Base-by-base conservation (phyloP, 495 filamentous ascomycete species). In the Penicillium coprophilum region DNA sequence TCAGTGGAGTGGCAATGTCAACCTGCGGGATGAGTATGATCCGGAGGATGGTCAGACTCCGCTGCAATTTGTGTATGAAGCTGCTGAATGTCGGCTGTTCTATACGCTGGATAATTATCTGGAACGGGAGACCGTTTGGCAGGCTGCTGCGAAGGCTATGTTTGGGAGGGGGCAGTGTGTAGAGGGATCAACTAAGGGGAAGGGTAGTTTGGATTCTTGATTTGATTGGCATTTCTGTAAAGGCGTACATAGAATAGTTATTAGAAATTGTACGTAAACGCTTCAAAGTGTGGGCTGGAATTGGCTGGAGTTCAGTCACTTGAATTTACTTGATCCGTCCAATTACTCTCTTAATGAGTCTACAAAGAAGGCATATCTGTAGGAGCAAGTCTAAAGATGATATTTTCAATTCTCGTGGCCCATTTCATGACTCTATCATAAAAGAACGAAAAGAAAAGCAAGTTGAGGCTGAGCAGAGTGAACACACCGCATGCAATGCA, bases 391-490 rank as follows among this genome's bases (percentile, higher is more conserved):
- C 50, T 41, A 44, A 40, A 56, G 10, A 46, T 53, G 34, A 60
- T 64, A 65, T 59, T 65, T 70, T 70, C 54, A 65, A 71, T 76
- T 73, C 63, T 69, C 73, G 69, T 75, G 68, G 72, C 69, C 64
- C 67, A 68, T 69, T 67, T 75, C 68, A 68, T 76, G 65, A 68
- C 53, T 77, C 61, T 76, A 79, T 77, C 66, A 76, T 70, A 72
- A 72, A 67, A 68, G 60, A 67, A 65, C 67, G 60, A 68, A 73
- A 73, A 69, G 70, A 61, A 64, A 68, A 71, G 63, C 66, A 69
- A 59, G 63, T 68, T 64, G 73, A 72, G 70, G 70, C 65, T 74
- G 75, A 71, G 65, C 56, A 71, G 69, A 75, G 62, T 41, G 66
- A 62, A 63, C 55, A 67, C 50, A 55, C 62, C 61, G 63, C 63